These are phyloP conservation scores for Galerina sulciceps DNA, from an alignment of 768 basidiomycete species.

Conservation along the genomic window DNA sequence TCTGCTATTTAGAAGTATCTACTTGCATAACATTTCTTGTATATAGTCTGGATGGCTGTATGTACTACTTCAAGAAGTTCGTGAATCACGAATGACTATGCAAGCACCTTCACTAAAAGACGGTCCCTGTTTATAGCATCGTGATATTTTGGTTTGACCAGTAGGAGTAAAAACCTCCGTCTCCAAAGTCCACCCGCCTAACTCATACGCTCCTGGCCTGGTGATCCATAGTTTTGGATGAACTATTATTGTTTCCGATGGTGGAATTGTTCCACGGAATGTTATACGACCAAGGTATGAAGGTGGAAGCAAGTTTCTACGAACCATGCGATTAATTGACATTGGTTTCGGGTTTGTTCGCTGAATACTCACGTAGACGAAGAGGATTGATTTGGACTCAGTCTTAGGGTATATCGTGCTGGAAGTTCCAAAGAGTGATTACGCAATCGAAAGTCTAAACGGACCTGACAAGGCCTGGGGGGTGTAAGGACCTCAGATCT, in stretches of 20 bases:
- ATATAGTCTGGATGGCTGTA: background rate
- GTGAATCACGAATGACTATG: conserved; percentile 35
- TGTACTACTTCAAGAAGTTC: conserved; percentile 19
- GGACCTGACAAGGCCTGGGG: conserved; percentile 56
- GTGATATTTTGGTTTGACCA: conserved; percentile 19
- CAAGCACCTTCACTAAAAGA: conserved; percentile 25
- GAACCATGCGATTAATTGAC: background rate
- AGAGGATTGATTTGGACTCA: conserved; percentile 33
- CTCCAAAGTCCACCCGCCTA: conserved; percentile 73
- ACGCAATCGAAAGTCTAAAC: conserved; percentile 60
- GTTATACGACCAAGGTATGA: conserved; percentile 70
- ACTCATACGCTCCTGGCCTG: conserved; percentile 65
- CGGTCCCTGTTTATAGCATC: conserved; percentile 40
- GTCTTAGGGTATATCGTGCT: conserved; percentile 59
- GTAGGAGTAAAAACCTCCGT: conserved; percentile 35
- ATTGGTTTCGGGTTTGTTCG: background rate
- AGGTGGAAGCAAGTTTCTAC: conserved; percentile 50
- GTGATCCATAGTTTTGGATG: conserved; percentile 61
- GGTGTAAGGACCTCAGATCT: background rate
- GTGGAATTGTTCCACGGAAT: conserved; percentile 60
- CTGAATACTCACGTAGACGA: conserved; percentile 27
- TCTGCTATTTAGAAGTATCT: background rate
- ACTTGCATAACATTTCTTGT: conserved; percentile 1
- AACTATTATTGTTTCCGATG: conserved; percentile 48
- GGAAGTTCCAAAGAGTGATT: conserved; percentile 75